These are phyloP conservation scores for Cucurbitaria berberidis DNA, from an alignment of 2,329 filamentous ascomycete genomes.

Conservation along the genomic window DNA sequence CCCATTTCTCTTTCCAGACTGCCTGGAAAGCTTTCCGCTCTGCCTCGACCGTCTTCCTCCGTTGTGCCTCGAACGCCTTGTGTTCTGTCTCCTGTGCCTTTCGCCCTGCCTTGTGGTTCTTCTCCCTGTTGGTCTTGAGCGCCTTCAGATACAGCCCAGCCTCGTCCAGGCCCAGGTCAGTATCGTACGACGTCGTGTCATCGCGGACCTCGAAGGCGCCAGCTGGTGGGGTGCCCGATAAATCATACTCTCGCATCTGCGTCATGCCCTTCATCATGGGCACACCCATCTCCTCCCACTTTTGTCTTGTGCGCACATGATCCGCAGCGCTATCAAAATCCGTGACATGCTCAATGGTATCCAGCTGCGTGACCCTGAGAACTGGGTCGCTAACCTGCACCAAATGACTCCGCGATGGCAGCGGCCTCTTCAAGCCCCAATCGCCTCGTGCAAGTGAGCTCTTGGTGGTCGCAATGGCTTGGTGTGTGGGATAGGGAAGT, in stretches of 20 bases:
- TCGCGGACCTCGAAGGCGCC: conserved; percentile 43
- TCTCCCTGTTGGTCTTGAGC: conserved; percentile 28
- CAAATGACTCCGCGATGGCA: conserved; percentile 75
- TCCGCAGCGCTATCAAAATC: conserved; percentile 85
- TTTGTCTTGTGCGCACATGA: conserved; percentile 78
- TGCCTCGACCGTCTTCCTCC: not conserved
- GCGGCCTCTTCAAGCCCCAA: conserved; percentile 88
- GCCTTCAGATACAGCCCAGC: conserved; percentile 32
- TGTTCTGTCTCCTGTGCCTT: not conserved
- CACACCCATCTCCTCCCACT: conserved; percentile 83
- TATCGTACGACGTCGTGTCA: conserved; percentile 42
- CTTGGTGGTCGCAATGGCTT: conserved; percentile 78
- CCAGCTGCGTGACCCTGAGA: conserved; percentile 77
- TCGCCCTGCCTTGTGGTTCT: conserved; percentile 4
- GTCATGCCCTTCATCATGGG: conserved; percentile 61
- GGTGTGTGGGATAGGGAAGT: conserved; percentile 77
- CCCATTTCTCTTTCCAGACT: conserved; percentile 13
- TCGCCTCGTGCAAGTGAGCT: conserved; percentile 78
- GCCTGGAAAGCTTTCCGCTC: conserved; percentile 7
- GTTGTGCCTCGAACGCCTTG: not conserved
- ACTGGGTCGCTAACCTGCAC: conserved; percentile 72
- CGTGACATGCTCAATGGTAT: conserved; percentile 86
- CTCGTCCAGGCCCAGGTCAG: conserved; percentile 33
- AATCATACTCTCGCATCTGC: conserved; percentile 25
- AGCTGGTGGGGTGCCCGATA: conserved; percentile 11